Evolutionary conservation across 106 monocot genomes (phyloP), one percentile per base, ranked within the genome.

Genomic region (Posidonia australis): DNA sequence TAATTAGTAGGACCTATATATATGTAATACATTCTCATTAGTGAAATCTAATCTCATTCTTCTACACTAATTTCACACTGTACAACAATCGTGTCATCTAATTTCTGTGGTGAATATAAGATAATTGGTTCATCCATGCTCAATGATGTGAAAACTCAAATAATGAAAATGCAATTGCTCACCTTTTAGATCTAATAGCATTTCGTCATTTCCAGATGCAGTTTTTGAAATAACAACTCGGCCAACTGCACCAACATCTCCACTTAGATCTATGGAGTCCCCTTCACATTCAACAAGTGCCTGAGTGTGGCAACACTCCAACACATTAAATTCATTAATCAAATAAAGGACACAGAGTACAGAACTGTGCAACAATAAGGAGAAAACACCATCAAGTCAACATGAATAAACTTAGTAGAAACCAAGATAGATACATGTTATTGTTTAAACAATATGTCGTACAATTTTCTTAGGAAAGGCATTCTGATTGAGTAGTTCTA

Each of bases 171-270:
- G 14, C 19, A 47, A 5, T 44, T 12, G 22, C 47, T 16, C 75
- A 94, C 93, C 90, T 86, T 94, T 94, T 36, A 94, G 71, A 59
- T 94, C 93, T 64, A 94, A 74, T 22, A 94, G 72, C 84, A 94
- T 72, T 71, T 84, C 89, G 66, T 79, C 64, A 41, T 78, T 79
- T 26, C 78, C 88, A 62, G 59, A 51, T 71, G 76, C 53, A 20
- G 46, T 74, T 55, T 86, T 69, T 74, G 89, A 84, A 76, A 94
- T 80, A 51, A 94, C 81, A 65, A 94, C 54, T 52, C 93, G 65
- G 24, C 90, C 89, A 70, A 94, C 90, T 63, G 89, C 83, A 72
- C 93, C 93, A 70, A 90, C 79, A 80, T 94, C 89, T 76, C 93
- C 93, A 84, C 93, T 94, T 28, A 94, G 76, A 64, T 90, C 93